Conservation (phyloP, 768 basidiomycete species). For the Tylopilus vinaceipallidus region DNA sequence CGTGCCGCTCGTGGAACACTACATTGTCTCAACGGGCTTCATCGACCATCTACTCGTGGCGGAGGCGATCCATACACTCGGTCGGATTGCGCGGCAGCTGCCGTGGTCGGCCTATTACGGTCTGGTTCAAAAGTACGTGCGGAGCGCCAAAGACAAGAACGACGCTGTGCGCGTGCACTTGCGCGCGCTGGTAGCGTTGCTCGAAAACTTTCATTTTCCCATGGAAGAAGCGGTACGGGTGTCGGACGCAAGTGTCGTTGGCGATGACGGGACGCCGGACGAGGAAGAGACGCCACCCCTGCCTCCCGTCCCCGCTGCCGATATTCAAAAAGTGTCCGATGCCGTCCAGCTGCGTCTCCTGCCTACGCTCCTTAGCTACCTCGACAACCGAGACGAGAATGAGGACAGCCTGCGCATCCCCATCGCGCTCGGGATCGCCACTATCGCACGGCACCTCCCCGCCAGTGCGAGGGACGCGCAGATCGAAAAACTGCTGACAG, state of each 20-base stretch:
- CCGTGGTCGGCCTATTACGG: slow-evolving; percentile 83
- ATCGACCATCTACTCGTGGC: slow-evolving; percentile 86
- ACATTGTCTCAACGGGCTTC: slow-evolving; percentile 57
- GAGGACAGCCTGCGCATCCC: slow-evolving; percentile 89
- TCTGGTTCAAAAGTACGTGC: slow-evolving; percentile 79
- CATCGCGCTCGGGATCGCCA: slow-evolving; percentile 81
- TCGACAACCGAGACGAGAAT: slow-evolving; percentile 80
- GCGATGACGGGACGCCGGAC: slow-evolving; percentile 29
- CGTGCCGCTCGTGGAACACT: slow-evolving; percentile 83
- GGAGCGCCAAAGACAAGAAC: slow-evolving; percentile 63
- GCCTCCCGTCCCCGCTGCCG: slow-evolving; percentile 3
- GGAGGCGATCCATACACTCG: slow-evolving; percentile 81
- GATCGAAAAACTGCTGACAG: slow-evolving; percentile 73
- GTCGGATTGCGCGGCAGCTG: slow-evolving; percentile 72
- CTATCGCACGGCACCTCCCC: slow-evolving; percentile 81
- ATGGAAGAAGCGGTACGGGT: slow-evolving; percentile 58
- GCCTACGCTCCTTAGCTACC: slow-evolving; percentile 73
- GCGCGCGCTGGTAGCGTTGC: slow-evolving; percentile 77
- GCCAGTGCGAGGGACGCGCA: slow-evolving; percentile 59
- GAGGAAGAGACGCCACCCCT: slow-evolving; percentile 25
- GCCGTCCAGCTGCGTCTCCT: slow-evolving; percentile 75
- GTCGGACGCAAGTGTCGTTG: slow-evolving; percentile 29
- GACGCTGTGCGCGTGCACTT: slow-evolving; percentile 76
- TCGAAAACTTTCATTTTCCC: slow-evolving; percentile 91
- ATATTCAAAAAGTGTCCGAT: slow-evolving; percentile 56